phyloP scores from a whole-genome alignment of 2,329 filamentous ascomycete genomes.

The Pseudocercospora pini-densiflorae region DNA sequence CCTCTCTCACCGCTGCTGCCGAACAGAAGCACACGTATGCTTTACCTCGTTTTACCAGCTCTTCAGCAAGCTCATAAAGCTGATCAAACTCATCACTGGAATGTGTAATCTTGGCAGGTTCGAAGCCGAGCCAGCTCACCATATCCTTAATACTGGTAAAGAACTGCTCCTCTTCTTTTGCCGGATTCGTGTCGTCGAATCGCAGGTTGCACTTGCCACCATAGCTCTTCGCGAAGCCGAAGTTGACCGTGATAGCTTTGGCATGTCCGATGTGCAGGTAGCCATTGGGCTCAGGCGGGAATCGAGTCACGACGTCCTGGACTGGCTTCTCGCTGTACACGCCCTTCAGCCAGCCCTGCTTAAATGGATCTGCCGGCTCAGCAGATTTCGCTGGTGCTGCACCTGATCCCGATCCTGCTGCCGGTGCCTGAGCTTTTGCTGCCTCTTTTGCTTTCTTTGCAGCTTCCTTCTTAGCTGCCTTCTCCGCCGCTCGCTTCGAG shows the following conservation, averaged over 20 bases:
- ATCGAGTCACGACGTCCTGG: slow-evolving; percentile 52
- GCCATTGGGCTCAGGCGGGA: slow-evolving; percentile 75
- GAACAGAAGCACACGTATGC: slow-evolving; percentile 87
- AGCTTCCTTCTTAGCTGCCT: slow-evolving; percentile 55
- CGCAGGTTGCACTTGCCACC: slow-evolving; percentile 77
- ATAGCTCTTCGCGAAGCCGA: slow-evolving; percentile 87
- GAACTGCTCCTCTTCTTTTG: slow-evolving; percentile 88
- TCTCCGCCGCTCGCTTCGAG: slow-evolving; percentile 55
- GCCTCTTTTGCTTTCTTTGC: slow-evolving; percentile 50
- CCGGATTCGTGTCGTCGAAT: slow-evolving; percentile 95
- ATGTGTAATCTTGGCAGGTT: slow-evolving; percentile 78
- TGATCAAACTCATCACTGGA: slow-evolving; percentile 88
- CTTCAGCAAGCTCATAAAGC: slow-evolving; percentile 86
- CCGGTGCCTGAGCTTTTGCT: slow-evolving; percentile 42
- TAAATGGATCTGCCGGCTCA: slow-evolving; percentile 53
- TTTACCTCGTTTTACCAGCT: slow-evolving; percentile 72
- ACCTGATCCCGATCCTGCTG: slow-evolving; percentile 18
- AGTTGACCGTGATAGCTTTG: slow-evolving; percentile 96
- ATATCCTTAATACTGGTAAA: slow-evolving; percentile 89
- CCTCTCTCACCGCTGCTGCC: slow-evolving; percentile 78
- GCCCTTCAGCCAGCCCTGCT: slow-evolving; percentile 55
- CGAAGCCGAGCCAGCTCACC: slow-evolving; percentile 84
- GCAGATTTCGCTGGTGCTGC: slow-evolving; percentile 35
- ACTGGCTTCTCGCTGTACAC: slow-evolving; percentile 57
- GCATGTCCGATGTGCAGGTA: slow-evolving; percentile 92